Evolutionary conservation across 371 early-diverging fungal genomes (phyloP).

Genomic region (Umbelopsis sp.): DNA sequence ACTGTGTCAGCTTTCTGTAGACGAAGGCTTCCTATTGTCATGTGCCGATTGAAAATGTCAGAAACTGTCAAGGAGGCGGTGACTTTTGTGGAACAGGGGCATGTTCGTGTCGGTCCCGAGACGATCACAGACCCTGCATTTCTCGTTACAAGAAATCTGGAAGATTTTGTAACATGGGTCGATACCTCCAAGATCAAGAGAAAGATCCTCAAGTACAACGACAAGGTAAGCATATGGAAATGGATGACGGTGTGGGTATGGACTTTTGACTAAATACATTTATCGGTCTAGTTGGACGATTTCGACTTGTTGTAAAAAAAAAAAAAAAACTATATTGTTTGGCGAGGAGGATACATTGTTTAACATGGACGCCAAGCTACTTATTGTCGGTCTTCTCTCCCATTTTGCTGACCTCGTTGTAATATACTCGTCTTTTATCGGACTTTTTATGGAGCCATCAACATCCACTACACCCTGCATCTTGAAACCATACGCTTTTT

Average conservation of each 20-base stretch:
- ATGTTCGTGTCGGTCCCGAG: constrained; percentile 95
- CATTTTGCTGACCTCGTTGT: not conserved
- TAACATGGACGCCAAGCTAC: no score
- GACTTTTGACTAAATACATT: not conserved
- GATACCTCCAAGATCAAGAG: constrained; percentile 97
- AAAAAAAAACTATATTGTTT: not conserved
- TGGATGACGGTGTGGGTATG: not conserved
- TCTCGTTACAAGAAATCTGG: constrained; percentile 88
- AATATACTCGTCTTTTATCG: not conserved
- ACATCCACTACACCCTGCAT: not conserved
- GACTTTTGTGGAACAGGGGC: constrained; percentile 97
- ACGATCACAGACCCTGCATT: constrained; percentile 92
- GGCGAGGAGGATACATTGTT: no score
- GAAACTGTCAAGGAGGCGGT: constrained; percentile 95
- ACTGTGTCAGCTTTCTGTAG: constrained; percentile 94
- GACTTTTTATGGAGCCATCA: not conserved
- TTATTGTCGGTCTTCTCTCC: not conserved
- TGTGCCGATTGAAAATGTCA: constrained; percentile 96
- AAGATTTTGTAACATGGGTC: constrained; percentile 99
- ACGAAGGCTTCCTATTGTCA: constrained; percentile 92
- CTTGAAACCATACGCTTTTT: not conserved
- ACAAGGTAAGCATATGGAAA: constrained; percentile 69
- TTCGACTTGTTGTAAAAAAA: constrained; percentile 63
- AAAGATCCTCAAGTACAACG: constrained; percentile 98
- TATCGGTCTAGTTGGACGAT: constrained; percentile 58